phyloP scores from a whole-genome alignment of 179 eudicot genomes.

The Amaranthus tricolor region DNA sequence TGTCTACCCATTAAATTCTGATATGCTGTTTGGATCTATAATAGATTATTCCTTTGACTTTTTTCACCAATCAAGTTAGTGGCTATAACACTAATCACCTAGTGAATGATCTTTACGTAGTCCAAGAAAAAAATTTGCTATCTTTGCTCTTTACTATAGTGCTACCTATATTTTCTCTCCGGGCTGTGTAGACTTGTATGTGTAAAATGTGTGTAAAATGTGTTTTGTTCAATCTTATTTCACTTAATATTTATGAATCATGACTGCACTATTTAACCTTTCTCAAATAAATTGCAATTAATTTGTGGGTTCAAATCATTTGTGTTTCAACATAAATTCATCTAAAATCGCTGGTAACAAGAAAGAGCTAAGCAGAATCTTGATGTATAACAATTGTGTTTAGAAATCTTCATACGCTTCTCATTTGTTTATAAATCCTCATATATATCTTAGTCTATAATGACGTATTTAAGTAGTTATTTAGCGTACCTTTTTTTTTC shows the following conservation, averaged over 20 bases:
- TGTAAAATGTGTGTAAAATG: background rate
- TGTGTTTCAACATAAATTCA: background rate
- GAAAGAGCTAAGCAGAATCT: too few species aligned
- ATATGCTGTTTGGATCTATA: background rate
- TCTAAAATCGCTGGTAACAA: too few species aligned
- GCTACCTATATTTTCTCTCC: background rate
- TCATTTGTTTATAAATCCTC: too few species aligned
- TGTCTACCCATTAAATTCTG: background rate
- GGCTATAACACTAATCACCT: background rate
- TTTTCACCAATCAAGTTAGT: too few species aligned
- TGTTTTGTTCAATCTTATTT: background rate
- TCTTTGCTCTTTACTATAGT: background rate
- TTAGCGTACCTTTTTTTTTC: too few species aligned
- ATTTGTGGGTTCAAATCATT: background rate
- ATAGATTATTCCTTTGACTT: background rate
- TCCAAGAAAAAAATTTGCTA: background rate
- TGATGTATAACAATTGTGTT: too few species aligned
- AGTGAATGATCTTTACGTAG: background rate
- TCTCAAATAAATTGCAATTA: background rate
- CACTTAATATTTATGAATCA: background rate
- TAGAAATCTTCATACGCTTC: too few species aligned
- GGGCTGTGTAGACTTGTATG: background rate
- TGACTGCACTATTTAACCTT: too few species aligned
- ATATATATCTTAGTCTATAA: too few species aligned
- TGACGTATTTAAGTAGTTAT: too few species aligned